Base-by-base conservation (phyloP, 169 alveolate genomes). In the Theileria equi region DNA sequence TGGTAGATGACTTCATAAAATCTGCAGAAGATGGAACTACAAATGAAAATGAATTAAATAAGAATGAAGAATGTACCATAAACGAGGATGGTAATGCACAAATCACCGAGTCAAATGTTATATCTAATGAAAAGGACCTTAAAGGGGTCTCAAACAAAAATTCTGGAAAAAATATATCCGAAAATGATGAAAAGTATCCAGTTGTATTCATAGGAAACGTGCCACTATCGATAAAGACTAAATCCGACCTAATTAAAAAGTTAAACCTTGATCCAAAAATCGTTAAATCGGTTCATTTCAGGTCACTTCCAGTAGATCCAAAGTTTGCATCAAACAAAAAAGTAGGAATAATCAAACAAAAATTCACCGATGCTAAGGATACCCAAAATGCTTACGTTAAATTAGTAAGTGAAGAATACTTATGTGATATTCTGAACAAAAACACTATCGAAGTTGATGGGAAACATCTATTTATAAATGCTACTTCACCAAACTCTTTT, bases 151-250 rank as follows among this genome's bases (percentile, higher is more conserved):
- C 28, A 31, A 10, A 17, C 3, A 50, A 16, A 17, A 43, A 17
- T 50, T 50, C 61, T 31, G 29, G 61, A 31, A 50, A 50, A 50
- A 21, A 31, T 1, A 13, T 8, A 11, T 50, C 16, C 6, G 52
- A 43, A 57, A 43, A 43, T 44, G 35, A 45, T 77, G 80, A 79
- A 34, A 31, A 72, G 26, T 40, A 79, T 47, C 70, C 70, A 19
- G 81, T 68, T 34, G 80, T 80, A 17, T 74, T 79, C 43, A 71
- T 68, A 35, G 86, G 84, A 47, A 84, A 84, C 66, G 84, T 73
- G 29, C 82, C 85, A 26, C 68, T 79, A 13, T 68, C 85, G 32
- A 47, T 79, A 28, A 80, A 58, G 34, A 67, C 65, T 29, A 84
- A 84, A 44, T 44, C 79, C 21, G 74, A 79, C 29, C 55, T 84